phyloP scores from a whole-genome alignment of 345 rosid species.

The Psidium friedrichsthalianum region DNA sequence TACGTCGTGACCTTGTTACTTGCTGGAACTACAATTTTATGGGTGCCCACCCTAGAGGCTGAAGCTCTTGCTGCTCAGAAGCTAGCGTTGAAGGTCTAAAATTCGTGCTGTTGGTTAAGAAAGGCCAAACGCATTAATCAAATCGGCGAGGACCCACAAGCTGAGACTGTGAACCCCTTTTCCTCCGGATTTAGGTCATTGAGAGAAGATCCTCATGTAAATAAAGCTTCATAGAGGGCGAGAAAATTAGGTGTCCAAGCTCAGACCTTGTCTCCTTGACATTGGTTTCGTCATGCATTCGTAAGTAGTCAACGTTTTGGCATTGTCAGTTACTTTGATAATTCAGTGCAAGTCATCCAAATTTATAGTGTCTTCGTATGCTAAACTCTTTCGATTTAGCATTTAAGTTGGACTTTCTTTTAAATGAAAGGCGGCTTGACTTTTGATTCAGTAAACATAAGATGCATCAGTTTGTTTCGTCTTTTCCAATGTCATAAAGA shows the following conservation, averaged over 20 bases:
- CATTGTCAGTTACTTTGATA: no score
- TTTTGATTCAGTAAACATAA: neutral
- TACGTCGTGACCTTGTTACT: conserved; percentile 59
- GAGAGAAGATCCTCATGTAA: no score
- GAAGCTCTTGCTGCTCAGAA: conserved; percentile 86
- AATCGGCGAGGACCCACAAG: neutral
- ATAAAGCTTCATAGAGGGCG: no score
- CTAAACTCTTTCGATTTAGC: neutral
- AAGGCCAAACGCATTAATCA: neutral
- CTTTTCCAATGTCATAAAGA: neutral
- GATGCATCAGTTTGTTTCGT: neutral
- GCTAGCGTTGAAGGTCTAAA: conserved; percentile 51
- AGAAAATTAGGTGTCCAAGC: no score
- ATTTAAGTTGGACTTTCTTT: neutral
- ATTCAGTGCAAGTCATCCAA: neutral
- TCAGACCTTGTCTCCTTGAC: no score
- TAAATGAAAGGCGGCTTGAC: neutral
- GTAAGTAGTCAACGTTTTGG: neutral
- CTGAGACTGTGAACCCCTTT: no score
- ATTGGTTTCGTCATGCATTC: no score
- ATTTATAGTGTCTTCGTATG: neutral
- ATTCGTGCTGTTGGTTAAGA: neutral
- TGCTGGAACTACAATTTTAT: conserved; percentile 68
- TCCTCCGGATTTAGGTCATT: no score
- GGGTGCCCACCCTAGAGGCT: conserved; percentile 78